A percentile compares a stretch with the other conserved stretches of the same genome.
These are phyloP conservation scores for Scheffersomyces lignicola DNA, from an alignment of 1,139 yeast species.

Conservation along the genomic window DNA sequence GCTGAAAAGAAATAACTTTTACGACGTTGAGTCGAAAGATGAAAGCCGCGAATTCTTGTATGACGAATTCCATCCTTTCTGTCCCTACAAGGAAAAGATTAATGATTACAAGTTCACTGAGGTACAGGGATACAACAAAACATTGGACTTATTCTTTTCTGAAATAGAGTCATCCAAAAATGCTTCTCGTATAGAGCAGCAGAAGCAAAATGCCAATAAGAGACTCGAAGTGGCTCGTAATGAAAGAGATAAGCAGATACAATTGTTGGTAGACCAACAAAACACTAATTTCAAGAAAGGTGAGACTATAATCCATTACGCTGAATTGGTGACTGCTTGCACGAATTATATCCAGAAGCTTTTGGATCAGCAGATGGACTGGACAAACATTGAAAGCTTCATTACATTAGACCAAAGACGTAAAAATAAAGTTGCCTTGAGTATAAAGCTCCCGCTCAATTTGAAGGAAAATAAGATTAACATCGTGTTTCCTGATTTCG, in stretches of 20 bases:
- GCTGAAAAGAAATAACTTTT: constrained; percentile 55
- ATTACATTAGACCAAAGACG: constrained; percentile 68
- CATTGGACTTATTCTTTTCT: constrained; percentile 83
- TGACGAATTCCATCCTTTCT: constrained; percentile 86
- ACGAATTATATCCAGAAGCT: constrained; percentile 64
- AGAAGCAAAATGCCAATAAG: constrained; percentile 71
- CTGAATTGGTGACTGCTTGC: constrained; percentile 73
- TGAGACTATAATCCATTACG: constrained; percentile 66
- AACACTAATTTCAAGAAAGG: constrained; percentile 68
- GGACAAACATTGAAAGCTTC: constrained; percentile 83
- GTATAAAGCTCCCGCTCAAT: constrained; percentile 69
- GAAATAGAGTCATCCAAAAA: constrained; percentile 81
- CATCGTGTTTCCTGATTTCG: constrained; percentile 54
- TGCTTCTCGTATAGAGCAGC: constrained; percentile 63
- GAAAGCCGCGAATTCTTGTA: constrained; percentile 52
- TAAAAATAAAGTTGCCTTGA: constrained; percentile 62
- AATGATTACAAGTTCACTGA: constrained; percentile 34
- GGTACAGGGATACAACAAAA: constrained; percentile 68
- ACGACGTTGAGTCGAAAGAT: constrained; percentile 27
- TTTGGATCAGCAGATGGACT: constrained; percentile 87
- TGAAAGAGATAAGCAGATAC: constrained; percentile 73
- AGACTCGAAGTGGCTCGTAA: constrained; percentile 71
- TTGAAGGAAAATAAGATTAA: constrained; percentile 69
- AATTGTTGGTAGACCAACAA: constrained; percentile 65
- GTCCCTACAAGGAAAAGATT: constrained; percentile 49